phyloP scores from a whole-genome alignment of 1,284 basidiomycete genomes.

The Exobasidium rhododendri region DNA sequence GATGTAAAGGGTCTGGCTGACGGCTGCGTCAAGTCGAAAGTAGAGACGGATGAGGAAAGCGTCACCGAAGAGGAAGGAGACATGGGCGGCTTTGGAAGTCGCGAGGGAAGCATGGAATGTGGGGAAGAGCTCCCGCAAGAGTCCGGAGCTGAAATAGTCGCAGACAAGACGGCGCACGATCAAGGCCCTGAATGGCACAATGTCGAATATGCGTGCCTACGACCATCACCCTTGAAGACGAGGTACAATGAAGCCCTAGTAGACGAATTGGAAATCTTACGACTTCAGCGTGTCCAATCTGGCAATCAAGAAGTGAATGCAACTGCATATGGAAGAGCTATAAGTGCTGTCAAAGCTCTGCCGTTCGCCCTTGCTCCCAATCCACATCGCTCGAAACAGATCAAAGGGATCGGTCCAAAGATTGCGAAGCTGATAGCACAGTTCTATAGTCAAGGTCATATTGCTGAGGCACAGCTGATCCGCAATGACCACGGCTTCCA shows the following conservation, averaged over 20 bases:
- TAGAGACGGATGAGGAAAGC: background rate
- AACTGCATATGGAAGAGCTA: constrained; percentile 48
- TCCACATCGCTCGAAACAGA: constrained; percentile 21
- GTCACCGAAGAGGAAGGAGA: background rate
- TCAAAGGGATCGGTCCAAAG: constrained; percentile 49
- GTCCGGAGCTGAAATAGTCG: background rate
- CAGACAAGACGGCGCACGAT: background rate
- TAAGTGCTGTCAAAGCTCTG: constrained; percentile 43
- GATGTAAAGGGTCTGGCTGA: too few species aligned
- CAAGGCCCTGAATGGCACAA: constrained; percentile 23
- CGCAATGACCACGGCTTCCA: constrained; percentile 32
- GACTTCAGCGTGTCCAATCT: constrained; percentile 37
- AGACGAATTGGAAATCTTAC: constrained; percentile 39
- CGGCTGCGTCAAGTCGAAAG: background rate
- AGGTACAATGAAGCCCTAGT: constrained; percentile 41
- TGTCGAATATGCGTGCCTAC: constrained; percentile 32
- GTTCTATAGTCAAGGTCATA: constrained; percentile 28
- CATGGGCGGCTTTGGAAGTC: background rate
- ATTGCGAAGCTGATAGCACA: constrained; percentile 35
- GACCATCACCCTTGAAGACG: constrained; percentile 38
- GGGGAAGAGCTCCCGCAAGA: background rate
- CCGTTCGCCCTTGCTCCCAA: constrained; percentile 31
- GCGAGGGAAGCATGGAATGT: background rate
- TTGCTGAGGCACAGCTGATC: constrained; percentile 45
- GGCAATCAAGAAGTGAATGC: constrained; percentile 32